phyloP scores from a whole-genome alignment of 352 stramenopile species.

The Blastocystis sp. region DNA sequence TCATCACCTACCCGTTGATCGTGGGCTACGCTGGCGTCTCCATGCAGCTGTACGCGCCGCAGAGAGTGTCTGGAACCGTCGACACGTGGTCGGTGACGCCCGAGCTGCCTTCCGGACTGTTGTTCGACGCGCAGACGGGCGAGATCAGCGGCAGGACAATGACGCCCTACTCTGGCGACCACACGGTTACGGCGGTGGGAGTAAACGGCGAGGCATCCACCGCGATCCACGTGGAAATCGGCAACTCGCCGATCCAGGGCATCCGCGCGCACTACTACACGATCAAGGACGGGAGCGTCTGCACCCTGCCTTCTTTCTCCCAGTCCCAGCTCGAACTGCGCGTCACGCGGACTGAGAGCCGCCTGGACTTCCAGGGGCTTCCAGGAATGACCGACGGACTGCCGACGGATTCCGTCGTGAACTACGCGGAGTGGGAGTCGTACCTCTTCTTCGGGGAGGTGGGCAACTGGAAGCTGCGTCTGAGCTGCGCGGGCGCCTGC shows the following conservation, averaged over 20 bases:
- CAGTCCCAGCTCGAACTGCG: slow-evolving; percentile 21
- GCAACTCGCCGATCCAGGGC: neutral
- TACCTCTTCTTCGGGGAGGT: slow-evolving; percentile 38
- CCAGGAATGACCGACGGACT: neutral
- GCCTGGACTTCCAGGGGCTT: neutral
- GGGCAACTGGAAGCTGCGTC: slow-evolving; percentile 30
- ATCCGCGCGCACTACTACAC: slow-evolving; percentile 37
- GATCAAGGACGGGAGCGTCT: neutral
- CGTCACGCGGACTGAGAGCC: neutral
- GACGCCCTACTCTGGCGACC: neutral
- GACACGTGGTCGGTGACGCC: neutral
- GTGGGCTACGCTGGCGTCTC: slow-evolving; percentile 30
- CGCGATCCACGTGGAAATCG: slow-evolving; percentile 6
- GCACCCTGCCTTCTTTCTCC: neutral
- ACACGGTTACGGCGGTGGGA: slow-evolving; percentile 28
- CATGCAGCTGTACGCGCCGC: slow-evolving; percentile 11
- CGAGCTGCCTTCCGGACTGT: neutral
- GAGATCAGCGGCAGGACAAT: neutral
- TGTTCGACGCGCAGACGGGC: neutral
- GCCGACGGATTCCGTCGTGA: neutral
- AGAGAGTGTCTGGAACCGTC: slow-evolving; percentile 20
- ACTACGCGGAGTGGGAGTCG: slow-evolving; percentile 24
- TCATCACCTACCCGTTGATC: slow-evolving; percentile 62
- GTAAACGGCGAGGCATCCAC: neutral
- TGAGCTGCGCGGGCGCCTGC: slow-evolving; percentile 8